Evolutionary conservation across 306 rosid species (phyloP).

Genomic region (Cercis canadensis): DNA sequence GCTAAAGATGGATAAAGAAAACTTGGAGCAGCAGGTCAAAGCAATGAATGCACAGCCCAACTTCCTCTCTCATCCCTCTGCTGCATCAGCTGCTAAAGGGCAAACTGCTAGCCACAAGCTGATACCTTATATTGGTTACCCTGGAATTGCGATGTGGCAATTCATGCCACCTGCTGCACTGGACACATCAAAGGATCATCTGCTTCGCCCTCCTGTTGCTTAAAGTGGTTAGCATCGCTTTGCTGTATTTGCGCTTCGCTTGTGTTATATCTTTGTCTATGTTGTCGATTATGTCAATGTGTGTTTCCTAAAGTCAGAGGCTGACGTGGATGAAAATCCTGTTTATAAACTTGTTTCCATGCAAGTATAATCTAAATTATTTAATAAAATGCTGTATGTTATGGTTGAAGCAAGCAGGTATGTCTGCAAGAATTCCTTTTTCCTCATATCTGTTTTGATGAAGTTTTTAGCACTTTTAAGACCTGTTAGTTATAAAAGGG

Average conservation of each 20-base stretch:
- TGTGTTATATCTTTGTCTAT: slow-evolving; percentile 30
- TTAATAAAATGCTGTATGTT: slow-evolving; percentile 30
- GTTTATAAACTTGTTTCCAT: slow-evolving; percentile 32
- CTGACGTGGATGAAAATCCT: slow-evolving; percentile 13
- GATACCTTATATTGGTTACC: slow-evolving; percentile 84
- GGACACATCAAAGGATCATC: slow-evolving; percentile 90
- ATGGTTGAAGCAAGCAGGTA: slow-evolving; percentile 12
- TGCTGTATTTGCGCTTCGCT: slow-evolving; percentile 21
- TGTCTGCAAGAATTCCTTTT: too few species aligned
- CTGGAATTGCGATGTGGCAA: slow-evolving; percentile 95
- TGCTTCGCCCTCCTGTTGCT: slow-evolving; percentile 94
- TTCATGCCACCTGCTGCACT: slow-evolving; percentile 79
- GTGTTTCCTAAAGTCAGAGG: slow-evolving; percentile 36
- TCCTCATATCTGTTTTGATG: too few species aligned
- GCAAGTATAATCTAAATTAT: slow-evolving; percentile 29
- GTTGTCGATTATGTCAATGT: slow-evolving; percentile 28
- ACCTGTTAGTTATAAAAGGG: too few species aligned
- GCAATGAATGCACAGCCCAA: slow-evolving; percentile 54
- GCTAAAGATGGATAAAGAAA: slow-evolving; percentile 82
- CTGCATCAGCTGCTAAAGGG: slow-evolving; percentile 52
- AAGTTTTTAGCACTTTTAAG: too few species aligned
- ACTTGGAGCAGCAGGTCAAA: slow-evolving; percentile 64
- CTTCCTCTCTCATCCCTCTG: slow-evolving; percentile 59
- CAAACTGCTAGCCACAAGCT: slow-evolving; percentile 69
- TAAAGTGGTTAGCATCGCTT: slow-evolving; percentile 49